Evolutionary conservation across 148 eudicot species (phyloP), one percentile per base, ranked within the genome.

Genomic region (Heliosperma pusillum): DNA sequence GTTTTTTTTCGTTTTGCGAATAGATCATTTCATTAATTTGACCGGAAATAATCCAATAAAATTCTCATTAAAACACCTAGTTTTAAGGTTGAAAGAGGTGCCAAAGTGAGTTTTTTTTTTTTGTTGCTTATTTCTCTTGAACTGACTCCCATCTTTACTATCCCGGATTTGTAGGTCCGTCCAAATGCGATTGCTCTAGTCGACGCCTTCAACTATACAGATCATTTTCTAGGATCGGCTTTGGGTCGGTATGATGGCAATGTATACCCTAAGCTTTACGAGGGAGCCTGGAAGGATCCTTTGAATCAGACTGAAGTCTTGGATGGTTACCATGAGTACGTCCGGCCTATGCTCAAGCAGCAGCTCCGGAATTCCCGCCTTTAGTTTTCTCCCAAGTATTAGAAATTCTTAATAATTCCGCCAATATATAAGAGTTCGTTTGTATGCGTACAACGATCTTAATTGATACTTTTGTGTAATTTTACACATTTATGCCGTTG

Each of bases 221-320:
- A 94, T 69, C 97, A 94, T 86, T 94, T 62, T 88, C 97, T 94
- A 4, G 88, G 91, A 70, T 91, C 98, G 11, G 88, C 83, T 72
- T 91, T 94, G 33, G 98, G 98, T 30, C 88, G 98, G 19, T 94
- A 88, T 25, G 98, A 94, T 57, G 98, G 98, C 20, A 91, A 94
- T 69, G 98, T 91, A 69, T 94, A 94, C 66, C 97, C 93, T 0
- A 91, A 94, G 82, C 90, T 94, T 26, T 94, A 94, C 24, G 93
- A 94, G 78, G 96, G 86, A 29, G 98, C 97, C 1, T 87, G 89
- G 97, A 89, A 90, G 77, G 97, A 94, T 74, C 98, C 98, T 72
- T 72, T 94, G 63, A 94, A 94, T 15, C 88, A 91, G 0, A 56
- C 92, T 4, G 89, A 85, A 20, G 82, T 94, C 24, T 88, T 93